Evolutionary conservation across 768 basidiomycete genomes (phyloP), one percentile per base, ranked within the genome.

Genomic region (Coprinellus micaceus): DNA sequence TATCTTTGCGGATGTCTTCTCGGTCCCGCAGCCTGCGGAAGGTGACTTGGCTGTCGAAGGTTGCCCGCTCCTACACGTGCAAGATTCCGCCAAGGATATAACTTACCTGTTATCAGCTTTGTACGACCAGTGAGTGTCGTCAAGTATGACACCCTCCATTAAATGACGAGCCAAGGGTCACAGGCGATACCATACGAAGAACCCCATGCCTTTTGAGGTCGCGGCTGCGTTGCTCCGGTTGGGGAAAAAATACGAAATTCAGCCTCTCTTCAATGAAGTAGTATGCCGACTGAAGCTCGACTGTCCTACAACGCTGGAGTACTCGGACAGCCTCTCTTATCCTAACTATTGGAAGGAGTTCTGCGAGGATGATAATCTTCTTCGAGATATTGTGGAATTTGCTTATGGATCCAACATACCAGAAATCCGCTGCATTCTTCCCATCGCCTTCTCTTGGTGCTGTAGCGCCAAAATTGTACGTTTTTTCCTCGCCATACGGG

Each of bases 1-100:
- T 0, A 21, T 67, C 21, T 68, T 67, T 52, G 17, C 46, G 17
- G 62, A 63, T 37, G 65, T 68, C 63, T 67, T 68, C 39, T 19
- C 55, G 4, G 22, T 61, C 4, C 62, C 64, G 3, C 63, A 60
- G 45, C 57, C 63, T 2, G 33, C 33, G 6, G 15, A 40, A n/a
- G 54, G 39, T 1, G 48, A 58, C 3, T 40, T 52, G 2, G 21
- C n/a, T 4, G 24, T 60, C 9, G 64, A 65, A 2, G 41, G 41
- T 17, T 43, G 41, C 22, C 41, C 41, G 6, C 9, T 43, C 41
- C 22, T 17, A 7, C 41, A 43, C n/a, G 7, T 43, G 7, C 41
- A 43, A 7, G 41, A 43, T 22, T 43, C 41, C 6, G 41, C 41
- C 5, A 19, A 43, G 22, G 41, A 43, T 22, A 19, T 43, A 17